Evolutionary conservation across 176 grass and related monocot species (phyloP), one percentile per base, ranked within the genome.

Genomic region (Calamus simplicifolius): DNA sequence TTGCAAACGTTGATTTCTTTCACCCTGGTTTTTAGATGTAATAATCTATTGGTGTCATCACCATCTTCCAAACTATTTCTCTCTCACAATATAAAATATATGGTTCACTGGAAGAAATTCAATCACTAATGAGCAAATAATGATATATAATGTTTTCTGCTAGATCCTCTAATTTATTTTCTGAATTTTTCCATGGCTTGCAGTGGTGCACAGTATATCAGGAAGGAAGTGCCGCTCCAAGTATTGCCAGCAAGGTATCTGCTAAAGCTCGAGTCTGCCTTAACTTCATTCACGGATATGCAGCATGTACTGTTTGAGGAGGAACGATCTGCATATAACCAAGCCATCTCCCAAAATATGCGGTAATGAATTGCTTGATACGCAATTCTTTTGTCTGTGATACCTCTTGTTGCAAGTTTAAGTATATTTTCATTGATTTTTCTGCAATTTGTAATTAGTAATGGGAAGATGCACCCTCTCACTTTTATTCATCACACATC

Each of bases 401-500:
- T 8, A 5, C 15, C 52, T 13, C 35, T 43, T 43, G 8, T 43
- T 13, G 35, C 10, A 10, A 2, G 5, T 27, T 27, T 75, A 8
- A 31, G 51, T 62, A 16, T 71, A 30, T 54, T 49, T 27, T 72
- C 3, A 2, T 59, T 62, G 61, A 52, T 0, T 5, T 15, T 55
- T 0, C 35, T 58, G 13, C 6, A 30, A 52, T 50, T 73, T 78
- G 21, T 64, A 56, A 59, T 19, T 58, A 98, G 93, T 78, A 78
- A 89, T 83, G 93, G 84, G 58, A 98, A 73, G 64, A 73, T 98
- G 52, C 93, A 98, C 53, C 88, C 93, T 12, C 88, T 92, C 60
- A 89, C 76, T 66, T 98, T 63, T 76, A 72, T 98, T 70, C 93
- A 98, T 86, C 88, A 92, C 69, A 80, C 84, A 28, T 92, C 93